Base-by-base conservation (phyloP, 2,329 filamentous ascomycete genomes). In the Fusarium newnesense region DNA sequence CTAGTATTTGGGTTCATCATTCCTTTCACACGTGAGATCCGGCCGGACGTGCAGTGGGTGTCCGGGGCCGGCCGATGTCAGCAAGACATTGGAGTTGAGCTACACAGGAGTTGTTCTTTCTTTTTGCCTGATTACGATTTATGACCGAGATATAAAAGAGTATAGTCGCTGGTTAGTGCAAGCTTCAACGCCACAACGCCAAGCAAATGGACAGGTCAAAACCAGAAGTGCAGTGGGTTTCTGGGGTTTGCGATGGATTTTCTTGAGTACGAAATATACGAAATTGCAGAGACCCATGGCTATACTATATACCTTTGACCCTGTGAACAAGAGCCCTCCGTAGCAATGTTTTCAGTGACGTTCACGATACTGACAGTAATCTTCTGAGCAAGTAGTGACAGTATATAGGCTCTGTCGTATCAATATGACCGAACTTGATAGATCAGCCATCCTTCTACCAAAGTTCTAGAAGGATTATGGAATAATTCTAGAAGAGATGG, bases 171-270 rank as follows among this genome's bases (percentile, higher is more conserved):
- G 67, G 70, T 62, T 67, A 58, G 64, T 70, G 69, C 62, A 67
- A 64, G 69, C 49, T 65, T 76, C 61, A 76, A 78, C 72, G 64
- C 53, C 47, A 47, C 46, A 43, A 58, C 44, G 47, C 26, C 44
- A 52, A 44, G 40, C 32, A 37, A 32, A 28, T 39, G 57, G 56
- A 32, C 30, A 13, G 21, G n/a, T 42, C 49, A 44, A 49, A 57
- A 56, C 56, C 60, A 54, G 74, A 76, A 76, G 73, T 77, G 56
- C 77, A 78, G 73, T 77, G 52, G 75, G 77, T 75, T 77, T 79
- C 68, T 72, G 59, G 67, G 74, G 58, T 68, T 57, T 34, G 28
- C 47, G 16, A 32, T 19, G 43, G 46, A 62, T 49, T 58, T 58
- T 64, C 30, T 32, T 49, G n/a, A 21, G 30, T 26, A 43, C 2